phyloP scores from a whole-genome alignment of 164 flowering plant species.

The Aristolochia fimbriata region DNA sequence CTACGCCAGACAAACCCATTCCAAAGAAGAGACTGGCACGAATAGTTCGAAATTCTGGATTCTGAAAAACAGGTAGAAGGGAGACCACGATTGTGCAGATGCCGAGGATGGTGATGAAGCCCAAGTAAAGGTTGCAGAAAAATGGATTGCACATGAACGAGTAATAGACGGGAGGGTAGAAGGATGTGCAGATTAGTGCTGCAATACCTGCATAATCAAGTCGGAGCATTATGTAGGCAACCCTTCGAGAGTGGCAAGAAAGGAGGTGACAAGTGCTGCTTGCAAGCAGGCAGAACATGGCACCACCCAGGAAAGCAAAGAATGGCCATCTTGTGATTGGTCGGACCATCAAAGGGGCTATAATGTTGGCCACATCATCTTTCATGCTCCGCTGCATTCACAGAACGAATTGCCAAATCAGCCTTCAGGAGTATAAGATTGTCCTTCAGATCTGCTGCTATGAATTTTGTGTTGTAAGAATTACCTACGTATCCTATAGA shows the following conservation, averaged over 20 bases:
- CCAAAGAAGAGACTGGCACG: slow-evolving; percentile 74
- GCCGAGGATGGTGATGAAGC: slow-evolving; percentile 77
- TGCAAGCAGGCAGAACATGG: slow-evolving; percentile 90
- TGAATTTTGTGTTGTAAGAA: too few relatives aligned
- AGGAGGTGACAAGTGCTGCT: slow-evolving; percentile 96
- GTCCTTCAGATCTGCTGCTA: too few relatives aligned
- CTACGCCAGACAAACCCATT: slow-evolving; percentile 85
- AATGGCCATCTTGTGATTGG: slow-evolving; percentile 98
- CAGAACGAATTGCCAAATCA: not conserved
- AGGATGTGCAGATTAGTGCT: slow-evolving; percentile 84
- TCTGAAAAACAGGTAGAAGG: slow-evolving; percentile 76
- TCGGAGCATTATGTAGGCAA: slow-evolving; percentile 87
- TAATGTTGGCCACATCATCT: slow-evolving; percentile 61
- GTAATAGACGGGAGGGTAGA: slow-evolving; percentile 92
- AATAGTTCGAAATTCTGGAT: slow-evolving; percentile 55
- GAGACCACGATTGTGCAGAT: slow-evolving; percentile 57
- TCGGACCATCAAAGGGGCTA: slow-evolving; percentile 55
- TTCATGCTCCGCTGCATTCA: slow-evolving; percentile 50
- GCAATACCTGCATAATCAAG: slow-evolving; percentile 94
- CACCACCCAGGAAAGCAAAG: slow-evolving; percentile 87
- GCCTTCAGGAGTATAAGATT: too few relatives aligned
- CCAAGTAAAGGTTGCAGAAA: slow-evolving; percentile 78
- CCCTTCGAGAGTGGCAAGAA: slow-evolving; percentile 75
- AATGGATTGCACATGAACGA: slow-evolving; percentile 95
- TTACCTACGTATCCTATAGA: too few relatives aligned